Evolutionary conservation across 2,329 filamentous ascomycete genomes (phyloP).

Genomic region (Aspergillus terreus): DNA sequence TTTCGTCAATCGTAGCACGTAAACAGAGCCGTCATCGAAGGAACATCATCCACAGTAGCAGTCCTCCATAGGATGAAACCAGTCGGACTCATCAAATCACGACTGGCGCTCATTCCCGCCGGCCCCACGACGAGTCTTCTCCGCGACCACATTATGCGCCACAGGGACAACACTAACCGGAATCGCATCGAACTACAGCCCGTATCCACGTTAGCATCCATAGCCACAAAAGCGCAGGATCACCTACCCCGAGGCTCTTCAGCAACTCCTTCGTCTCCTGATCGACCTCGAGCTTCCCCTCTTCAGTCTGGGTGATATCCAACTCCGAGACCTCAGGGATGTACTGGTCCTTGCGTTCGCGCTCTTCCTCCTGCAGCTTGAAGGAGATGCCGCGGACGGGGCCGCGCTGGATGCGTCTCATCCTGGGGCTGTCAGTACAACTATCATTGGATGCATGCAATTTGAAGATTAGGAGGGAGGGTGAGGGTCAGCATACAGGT

Average conservation of each 20-base stretch:
- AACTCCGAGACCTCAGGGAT: constrained; percentile 98
- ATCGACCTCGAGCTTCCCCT: constrained; percentile 91
- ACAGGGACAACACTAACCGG: constrained; percentile 94
- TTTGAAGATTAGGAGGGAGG: too few relatives aligned
- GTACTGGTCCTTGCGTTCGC: constrained; percentile 99
- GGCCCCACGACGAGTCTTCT: constrained; percentile 65
- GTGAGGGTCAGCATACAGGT: constrained; percentile 48
- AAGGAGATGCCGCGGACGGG: constrained; percentile 99
- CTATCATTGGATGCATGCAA: too few relatives aligned
- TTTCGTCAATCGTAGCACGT: not conserved
- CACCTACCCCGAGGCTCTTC: constrained; percentile 96
- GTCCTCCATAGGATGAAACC: not conserved
- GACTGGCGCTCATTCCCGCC: not conserved
- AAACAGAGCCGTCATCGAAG: not conserved
- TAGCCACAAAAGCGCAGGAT: not conserved
- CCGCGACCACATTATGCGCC: constrained; percentile 78
- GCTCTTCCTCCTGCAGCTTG: constrained; percentile 99
- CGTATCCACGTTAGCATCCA: constrained; percentile 28
- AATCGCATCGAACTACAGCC: constrained; percentile 82
- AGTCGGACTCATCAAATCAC: not conserved
- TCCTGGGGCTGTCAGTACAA: constrained; percentile 39
- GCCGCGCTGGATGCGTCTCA: constrained; percentile 99
- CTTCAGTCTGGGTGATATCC: constrained; percentile 84
- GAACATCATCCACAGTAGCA: too few relatives aligned
- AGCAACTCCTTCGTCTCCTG: constrained; percentile 97